These are phyloP conservation scores for Pholiota molesta DNA, from an alignment of 768 basidiomycete genomes.

Conservation along the genomic window DNA sequence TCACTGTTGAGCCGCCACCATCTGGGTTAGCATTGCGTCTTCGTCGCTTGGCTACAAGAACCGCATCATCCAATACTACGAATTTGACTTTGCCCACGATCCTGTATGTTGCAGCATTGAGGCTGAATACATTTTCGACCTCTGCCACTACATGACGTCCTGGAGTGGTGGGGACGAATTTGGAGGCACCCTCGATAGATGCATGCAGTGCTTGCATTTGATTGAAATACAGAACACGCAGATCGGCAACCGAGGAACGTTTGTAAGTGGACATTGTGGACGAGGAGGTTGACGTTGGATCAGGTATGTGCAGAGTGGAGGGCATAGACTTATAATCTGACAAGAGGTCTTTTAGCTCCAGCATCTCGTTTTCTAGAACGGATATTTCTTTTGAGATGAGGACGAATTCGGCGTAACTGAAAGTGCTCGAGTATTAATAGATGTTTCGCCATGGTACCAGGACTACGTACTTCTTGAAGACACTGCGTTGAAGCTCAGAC, in stretches of 20 bases:
- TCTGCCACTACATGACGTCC: constrained; percentile 92
- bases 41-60: constrained; percentile 83
- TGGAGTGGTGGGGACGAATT: constrained; percentile 89
- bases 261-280: constrained; percentile 45
- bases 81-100: constrained; percentile 85
- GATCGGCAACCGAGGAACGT: constrained; percentile 94
- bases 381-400: constrained; percentile 96
- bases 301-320: constrained; percentile 87
- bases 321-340: constrained; percentile 98
- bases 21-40: constrained; percentile 56
- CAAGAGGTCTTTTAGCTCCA: constrained; percentile 92
- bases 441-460: neutral
- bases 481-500: constrained; percentile 83
- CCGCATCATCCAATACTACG: constrained; percentile 88
- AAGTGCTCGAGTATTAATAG: constrained; percentile 10
- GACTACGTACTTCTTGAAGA: constrained; percentile 85
- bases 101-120: constrained; percentile 96
- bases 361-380: constrained; percentile 95
- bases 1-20: constrained; percentile 45
- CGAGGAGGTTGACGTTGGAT: constrained; percentile 64
- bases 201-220: constrained; percentile 92
- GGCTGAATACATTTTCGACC: constrained; percentile 76
- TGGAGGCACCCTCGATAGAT: constrained; percentile 92
- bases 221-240: constrained; percentile 90
- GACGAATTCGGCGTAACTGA: constrained; percentile 95